phyloP scores from a whole-genome alignment of 192 early-diverging fungal genomes.

The Backusella mclennaniae region DNA sequence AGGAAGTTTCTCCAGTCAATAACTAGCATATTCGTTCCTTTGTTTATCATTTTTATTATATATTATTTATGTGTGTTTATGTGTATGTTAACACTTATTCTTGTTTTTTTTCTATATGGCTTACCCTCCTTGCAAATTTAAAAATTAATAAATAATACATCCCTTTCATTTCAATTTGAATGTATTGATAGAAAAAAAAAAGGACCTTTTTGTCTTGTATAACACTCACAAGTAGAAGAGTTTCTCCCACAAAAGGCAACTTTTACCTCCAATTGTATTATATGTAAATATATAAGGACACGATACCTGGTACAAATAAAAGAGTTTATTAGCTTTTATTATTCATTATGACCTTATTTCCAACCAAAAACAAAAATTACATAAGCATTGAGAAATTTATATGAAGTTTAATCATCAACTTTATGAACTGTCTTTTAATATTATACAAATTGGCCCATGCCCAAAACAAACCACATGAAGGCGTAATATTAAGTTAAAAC shows the following conservation, averaged over 20 bases:
- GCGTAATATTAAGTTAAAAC: neutral
- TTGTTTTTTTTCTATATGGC: neutral
- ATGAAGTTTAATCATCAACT: neutral
- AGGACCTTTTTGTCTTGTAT: neutral
- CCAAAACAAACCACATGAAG: neutral
- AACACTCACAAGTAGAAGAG: neutral
- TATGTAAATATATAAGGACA: neutral
- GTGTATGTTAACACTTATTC: neutral
- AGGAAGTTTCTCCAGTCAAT: constrained; percentile 6
- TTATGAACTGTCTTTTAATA: neutral
- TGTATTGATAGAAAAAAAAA: neutral
- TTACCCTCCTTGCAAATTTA: neutral
- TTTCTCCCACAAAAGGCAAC: neutral
- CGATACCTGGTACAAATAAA: neutral
- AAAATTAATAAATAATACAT: constrained; percentile 10
- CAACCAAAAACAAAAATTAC: neutral
- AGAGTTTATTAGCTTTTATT: neutral
- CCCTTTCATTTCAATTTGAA: neutral
- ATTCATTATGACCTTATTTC: neutral
- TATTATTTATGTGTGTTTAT: constrained; percentile 4
- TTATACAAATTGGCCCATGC: neutral
- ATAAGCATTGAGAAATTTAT: neutral
- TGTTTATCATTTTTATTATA: neutral
- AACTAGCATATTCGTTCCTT: neutral
- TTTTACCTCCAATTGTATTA: neutral